These are phyloP conservation scores for Spergularia azorica DNA, from an alignment of 179 eudicot species.

Conservation along the genomic window DNA sequence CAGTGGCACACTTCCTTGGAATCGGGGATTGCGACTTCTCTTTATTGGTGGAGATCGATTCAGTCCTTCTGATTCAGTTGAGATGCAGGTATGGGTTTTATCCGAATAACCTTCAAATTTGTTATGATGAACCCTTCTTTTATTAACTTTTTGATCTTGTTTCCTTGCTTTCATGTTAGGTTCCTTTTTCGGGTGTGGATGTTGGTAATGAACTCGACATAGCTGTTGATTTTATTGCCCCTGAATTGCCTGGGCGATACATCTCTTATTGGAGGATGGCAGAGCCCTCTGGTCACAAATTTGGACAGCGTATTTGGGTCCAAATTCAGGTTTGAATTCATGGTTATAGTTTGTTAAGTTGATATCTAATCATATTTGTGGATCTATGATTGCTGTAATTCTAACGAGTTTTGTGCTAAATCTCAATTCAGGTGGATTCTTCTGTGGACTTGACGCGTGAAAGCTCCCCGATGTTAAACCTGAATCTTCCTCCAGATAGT, in stretches of 20 bases:
- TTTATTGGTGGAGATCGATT: constrained; percentile 87
- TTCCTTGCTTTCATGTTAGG: constrained; percentile 31
- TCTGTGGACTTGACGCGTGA: constrained; percentile 37
- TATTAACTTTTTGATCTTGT: neutral
- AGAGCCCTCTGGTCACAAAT: constrained; percentile 65
- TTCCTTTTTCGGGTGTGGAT: constrained; percentile 54
- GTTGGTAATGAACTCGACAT: constrained; percentile 58
- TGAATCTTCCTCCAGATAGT: constrained; percentile 55
- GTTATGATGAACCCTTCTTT: neutral
- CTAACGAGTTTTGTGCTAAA: neutral
- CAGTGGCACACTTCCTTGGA: constrained; percentile 66
- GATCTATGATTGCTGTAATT: neutral
- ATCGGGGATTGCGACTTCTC: constrained; percentile 54
- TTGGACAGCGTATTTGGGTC: constrained; percentile 95
- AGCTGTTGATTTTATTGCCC: constrained; percentile 83
- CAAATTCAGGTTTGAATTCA: constrained; percentile 58
- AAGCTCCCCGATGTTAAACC: constrained; percentile 34
- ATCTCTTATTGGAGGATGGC: constrained; percentile 90
- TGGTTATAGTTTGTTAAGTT: neutral
- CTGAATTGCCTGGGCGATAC: constrained; percentile 76
- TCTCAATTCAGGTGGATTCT: constrained; percentile 61
- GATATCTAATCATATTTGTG: neutral
- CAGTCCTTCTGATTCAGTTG: constrained; percentile 40
- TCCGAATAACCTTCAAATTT: neutral
- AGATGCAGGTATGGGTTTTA: constrained; percentile 47